Conservation (phyloP, 1,284 basidiomycete species). For the Sporisorium exsertum region DNA sequence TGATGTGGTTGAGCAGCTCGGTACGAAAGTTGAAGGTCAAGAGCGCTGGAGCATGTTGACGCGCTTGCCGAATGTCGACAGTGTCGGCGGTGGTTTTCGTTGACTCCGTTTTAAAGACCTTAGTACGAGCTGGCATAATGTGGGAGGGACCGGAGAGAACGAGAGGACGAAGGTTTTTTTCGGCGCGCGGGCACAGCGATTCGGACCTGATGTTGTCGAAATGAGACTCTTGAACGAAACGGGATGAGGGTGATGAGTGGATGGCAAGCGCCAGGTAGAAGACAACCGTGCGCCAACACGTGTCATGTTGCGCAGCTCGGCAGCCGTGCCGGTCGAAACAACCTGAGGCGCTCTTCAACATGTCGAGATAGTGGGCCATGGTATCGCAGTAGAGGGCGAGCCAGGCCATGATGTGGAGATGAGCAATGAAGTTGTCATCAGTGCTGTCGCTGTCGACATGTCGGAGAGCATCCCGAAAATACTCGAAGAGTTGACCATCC, state of each 20-base stretch:
- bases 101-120: no score
- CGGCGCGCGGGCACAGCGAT: background rate
- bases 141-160: background rate
- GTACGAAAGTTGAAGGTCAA: background rate
- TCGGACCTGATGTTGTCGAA: background rate
- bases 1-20: background rate
- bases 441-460: background rate
- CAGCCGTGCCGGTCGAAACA: background rate
- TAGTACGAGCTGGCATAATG: background rate
- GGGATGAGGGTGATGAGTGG: background rate
- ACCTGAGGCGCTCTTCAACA: background rate
- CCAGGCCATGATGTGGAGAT: slow-evolving; percentile 6
- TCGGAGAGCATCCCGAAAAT: background rate
- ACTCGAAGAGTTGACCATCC: background rate
- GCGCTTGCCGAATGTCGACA: background rate
- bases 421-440: background rate
- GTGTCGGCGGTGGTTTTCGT: no score
- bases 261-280: background rate
- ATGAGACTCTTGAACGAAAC: background rate
- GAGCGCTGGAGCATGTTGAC: background rate
- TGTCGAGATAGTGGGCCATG: background rate
- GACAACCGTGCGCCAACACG: background rate
- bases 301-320: background rate
- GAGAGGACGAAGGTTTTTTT: background rate
- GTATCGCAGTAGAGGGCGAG: slow-evolving; percentile 7